These are phyloP conservation scores for Dendrothele bispora DNA, from an alignment of 768 basidiomycete species.

Conservation along the genomic window DNA sequence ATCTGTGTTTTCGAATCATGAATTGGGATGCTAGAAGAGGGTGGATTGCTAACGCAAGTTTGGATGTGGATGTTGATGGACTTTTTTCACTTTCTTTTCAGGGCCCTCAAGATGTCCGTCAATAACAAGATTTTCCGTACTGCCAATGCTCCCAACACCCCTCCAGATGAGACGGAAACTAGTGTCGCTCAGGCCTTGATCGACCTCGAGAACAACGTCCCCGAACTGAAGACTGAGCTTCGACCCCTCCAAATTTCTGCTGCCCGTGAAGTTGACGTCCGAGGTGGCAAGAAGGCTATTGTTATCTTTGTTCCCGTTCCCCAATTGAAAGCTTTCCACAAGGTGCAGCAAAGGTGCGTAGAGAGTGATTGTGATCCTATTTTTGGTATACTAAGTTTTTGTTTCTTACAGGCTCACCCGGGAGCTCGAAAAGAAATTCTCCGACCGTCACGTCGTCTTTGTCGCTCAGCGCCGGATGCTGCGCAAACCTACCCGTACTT, in stretches of 20 bases:
- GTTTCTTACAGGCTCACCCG: constrained; percentile 76
- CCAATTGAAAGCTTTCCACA: constrained; percentile 97
- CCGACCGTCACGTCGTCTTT: constrained; percentile 98
- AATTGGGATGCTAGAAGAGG: constrained; percentile 34
- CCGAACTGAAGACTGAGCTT: constrained; percentile 97
- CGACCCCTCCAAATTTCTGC: constrained; percentile 96
- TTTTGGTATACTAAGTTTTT: constrained; percentile 1
- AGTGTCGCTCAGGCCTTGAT: constrained; percentile 92
- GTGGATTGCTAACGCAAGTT: constrained; percentile 50
- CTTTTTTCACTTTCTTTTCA: constrained; percentile 12
- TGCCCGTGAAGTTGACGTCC: constrained; percentile 98
- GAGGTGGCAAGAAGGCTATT: constrained; percentile 99
- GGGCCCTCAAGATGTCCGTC: constrained; percentile 68
- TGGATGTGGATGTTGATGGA: constrained; percentile 16
- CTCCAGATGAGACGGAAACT: constrained; percentile 91
- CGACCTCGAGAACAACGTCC: constrained; percentile 97
- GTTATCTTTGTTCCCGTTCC: constrained; percentile 98
- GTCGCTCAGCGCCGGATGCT: constrained; percentile 98
- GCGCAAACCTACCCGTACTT: constrained; percentile 93
- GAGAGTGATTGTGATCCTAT: background rate
- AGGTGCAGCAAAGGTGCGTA: constrained; percentile 89
- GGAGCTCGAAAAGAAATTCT: constrained; percentile 99
- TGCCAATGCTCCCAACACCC: constrained; percentile 88
- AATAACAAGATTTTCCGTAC: constrained; percentile 91
- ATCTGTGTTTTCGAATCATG: constrained; percentile 13